Evolutionary conservation across 2,329 filamentous ascomycete species (phyloP).

Genomic region (Epichloe festucae): DNA sequence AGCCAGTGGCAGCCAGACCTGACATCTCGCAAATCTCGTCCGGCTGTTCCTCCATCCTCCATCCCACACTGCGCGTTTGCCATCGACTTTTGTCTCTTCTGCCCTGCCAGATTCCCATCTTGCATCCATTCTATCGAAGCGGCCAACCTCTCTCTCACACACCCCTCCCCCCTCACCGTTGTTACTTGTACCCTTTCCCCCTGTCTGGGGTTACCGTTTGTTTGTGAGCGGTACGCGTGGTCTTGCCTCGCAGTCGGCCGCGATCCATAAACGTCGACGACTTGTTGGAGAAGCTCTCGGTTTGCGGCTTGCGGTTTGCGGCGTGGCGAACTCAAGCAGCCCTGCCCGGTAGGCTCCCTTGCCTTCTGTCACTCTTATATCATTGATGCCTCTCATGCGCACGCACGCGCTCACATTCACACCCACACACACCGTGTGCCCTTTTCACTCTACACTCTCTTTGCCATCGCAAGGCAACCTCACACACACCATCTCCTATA

Average conservation of each 20-base stretch:
- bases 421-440: neutral
- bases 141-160: slow-evolving; percentile 4
- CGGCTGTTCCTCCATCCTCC: neutral
- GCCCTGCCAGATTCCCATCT: slow-evolving; percentile 12
- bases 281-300: neutral
- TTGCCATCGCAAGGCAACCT: slow-evolving; percentile 1
- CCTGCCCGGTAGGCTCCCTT: slow-evolving; percentile 8
- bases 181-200: neutral
- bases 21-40: slow-evolving; percentile 13
- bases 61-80: neutral
- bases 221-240: slow-evolving; percentile 16
- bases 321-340: slow-evolving; percentile 8
- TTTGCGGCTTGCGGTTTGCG: neutral
- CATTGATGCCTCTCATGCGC: neutral
- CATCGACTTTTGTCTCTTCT: slow-evolving; percentile 7
- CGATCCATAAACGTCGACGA: slow-evolving; percentile 7
- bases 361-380: slow-evolving; percentile 1
- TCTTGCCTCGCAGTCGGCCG: slow-evolving; percentile 8
- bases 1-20: slow-evolving; percentile 2
- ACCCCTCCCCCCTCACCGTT: neutral
- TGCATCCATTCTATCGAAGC: slow-evolving; percentile 6
- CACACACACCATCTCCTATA: neutral
- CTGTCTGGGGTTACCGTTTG: no score
- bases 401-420: neutral
- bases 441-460: neutral